Conservation (phyloP, 805 yeast genomes). For the Aciculoconidium aculeatum region DNA sequence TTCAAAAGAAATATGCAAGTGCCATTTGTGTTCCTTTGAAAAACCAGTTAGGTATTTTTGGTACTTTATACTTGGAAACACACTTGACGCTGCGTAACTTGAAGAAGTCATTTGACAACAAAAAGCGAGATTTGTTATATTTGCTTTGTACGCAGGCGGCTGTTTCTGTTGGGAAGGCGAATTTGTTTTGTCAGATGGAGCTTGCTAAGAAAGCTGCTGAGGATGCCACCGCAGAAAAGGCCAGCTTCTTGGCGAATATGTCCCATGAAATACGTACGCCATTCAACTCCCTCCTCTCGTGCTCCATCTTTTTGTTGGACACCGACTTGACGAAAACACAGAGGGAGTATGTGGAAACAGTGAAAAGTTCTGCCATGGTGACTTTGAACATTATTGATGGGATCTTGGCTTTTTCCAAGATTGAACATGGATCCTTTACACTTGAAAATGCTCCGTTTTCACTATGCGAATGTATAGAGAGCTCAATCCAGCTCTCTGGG, state of each 20-base stretch:
- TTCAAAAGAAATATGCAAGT: slow-evolving; percentile 24
- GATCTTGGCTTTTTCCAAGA: slow-evolving; percentile 48
- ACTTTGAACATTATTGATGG: slow-evolving; percentile 50
- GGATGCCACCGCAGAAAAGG: slow-evolving; percentile 50
- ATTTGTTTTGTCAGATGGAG: slow-evolving; percentile 43
- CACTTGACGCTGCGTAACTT: too few species aligned
- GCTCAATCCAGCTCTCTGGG: slow-evolving; percentile 43
- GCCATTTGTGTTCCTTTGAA: slow-evolving; percentile 43
- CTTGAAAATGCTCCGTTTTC: slow-evolving; percentile 40
- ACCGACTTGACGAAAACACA: slow-evolving; percentile 40
- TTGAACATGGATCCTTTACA: slow-evolving; percentile 49
- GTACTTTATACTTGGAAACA: slow-evolving; percentile 44
- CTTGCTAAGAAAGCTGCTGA: slow-evolving; percentile 39
- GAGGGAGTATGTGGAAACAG: slow-evolving; percentile 47
- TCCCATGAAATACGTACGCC: slow-evolving; percentile 56
- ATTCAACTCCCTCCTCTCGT: slow-evolving; percentile 45
- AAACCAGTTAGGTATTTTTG: slow-evolving; percentile 35
- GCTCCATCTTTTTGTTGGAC: slow-evolving; percentile 44
- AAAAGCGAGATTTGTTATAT: slow-evolving; percentile 33
- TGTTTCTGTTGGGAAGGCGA: slow-evolving; percentile 44
- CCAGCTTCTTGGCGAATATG: slow-evolving; percentile 49
- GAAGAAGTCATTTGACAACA: slow-evolving; percentile 20
- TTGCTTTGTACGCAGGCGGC: slow-evolving; percentile 48
- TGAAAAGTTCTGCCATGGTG: slow-evolving; percentile 45
- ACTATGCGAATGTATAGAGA: slow-evolving; percentile 39